phyloP scores from a whole-genome alignment of 1,284 basidiomycete species.

The Heterobasidion annosum region DNA sequence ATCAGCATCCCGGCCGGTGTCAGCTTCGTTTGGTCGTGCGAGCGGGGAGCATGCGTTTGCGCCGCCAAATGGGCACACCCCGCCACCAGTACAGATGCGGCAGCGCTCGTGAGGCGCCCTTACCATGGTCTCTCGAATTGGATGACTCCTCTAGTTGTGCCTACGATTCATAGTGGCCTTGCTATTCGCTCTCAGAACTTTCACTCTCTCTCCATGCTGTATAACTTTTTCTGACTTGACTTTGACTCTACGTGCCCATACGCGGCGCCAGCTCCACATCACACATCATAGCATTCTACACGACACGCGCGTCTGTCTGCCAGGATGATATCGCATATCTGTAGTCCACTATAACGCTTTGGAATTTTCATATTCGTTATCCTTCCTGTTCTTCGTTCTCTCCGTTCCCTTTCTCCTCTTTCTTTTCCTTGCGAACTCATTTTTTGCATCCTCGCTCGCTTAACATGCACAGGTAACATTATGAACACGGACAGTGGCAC shows the following conservation, averaged over 20 bases:
- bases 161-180: constrained; percentile 1
- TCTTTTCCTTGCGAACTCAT: constrained; percentile 15
- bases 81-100: constrained; percentile 27
- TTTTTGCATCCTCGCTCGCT: constrained; percentile 13
- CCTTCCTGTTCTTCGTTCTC: constrained; percentile 15
- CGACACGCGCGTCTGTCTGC: neutral
- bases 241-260: neutral
- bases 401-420: constrained; percentile 1
- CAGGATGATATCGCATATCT: neutral
- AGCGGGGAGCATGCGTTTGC: constrained; percentile 38
- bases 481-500: constrained; percentile 1
- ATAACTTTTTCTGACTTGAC: neutral
- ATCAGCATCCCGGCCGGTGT: constrained; percentile 45
- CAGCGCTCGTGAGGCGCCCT: constrained; percentile 31
- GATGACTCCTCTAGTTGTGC: neutral
- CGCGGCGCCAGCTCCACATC: neutral
- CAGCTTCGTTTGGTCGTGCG: constrained; percentile 39
- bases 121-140: neutral
- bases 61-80: constrained; percentile 33
- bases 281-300: neutral
- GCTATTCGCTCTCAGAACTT: neutral
- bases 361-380: neutral
- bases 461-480: constrained; percentile 7
- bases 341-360: neutral
- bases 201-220: neutral